phyloP scores from a whole-genome alignment of 2,329 filamentous ascomycete species.

The Fusarium begoniae region DNA sequence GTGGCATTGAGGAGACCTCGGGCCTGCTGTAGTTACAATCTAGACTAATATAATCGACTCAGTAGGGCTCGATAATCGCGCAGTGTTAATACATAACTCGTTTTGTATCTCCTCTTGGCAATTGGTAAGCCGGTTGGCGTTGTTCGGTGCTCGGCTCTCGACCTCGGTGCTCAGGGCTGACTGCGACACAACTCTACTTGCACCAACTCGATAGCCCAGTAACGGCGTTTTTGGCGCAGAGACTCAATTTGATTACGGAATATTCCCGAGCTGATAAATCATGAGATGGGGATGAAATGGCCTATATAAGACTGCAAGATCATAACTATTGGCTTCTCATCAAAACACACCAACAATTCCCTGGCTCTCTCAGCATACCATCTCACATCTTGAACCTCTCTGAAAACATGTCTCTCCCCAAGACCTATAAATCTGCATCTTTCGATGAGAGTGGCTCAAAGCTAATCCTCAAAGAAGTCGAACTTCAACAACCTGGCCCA shows the following conservation, averaged over 20 bases:
- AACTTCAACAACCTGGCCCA: constrained; percentile 62
- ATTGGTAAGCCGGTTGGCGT: not conserved
- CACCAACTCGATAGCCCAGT: accelerated
- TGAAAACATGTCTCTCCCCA: constrained; percentile 59
- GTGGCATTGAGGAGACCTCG: accelerated
- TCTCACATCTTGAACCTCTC: not conserved
- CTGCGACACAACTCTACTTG: not conserved
- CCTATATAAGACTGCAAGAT: not conserved
- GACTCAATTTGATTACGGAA: accelerated
- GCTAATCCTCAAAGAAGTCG: constrained; percentile 66
- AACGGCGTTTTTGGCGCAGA: accelerated
- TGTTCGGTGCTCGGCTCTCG: not conserved
- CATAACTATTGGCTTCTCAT: accelerated
- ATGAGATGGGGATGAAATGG: accelerated
- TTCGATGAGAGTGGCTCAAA: constrained; percentile 61
- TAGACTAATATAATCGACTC: accelerated
- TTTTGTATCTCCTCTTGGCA: accelerated
- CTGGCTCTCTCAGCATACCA: no score
- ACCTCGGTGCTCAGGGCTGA: not conserved
- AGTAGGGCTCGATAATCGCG: no score
- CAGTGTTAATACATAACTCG: no score
- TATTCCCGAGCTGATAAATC: not conserved
- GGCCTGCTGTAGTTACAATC: not conserved
- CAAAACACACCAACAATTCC: not conserved
- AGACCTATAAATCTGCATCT: constrained; percentile 72